These are phyloP conservation scores for Pseudoscleropodium purum DNA, from an alignment of 225 moss, liverwort and hornwort species.

Conservation along the genomic window DNA sequence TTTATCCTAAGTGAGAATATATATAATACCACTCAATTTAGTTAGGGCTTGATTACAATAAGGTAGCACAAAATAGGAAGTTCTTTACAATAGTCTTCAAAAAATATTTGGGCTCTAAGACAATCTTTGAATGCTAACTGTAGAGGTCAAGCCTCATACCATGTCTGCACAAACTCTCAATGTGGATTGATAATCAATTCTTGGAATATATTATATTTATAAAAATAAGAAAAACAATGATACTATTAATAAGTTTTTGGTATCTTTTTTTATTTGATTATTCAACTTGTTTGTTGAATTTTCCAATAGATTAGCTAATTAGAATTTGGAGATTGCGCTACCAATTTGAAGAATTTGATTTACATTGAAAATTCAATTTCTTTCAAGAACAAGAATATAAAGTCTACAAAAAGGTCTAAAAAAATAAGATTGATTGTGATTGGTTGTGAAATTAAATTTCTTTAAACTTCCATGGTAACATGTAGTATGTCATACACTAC, in stretches of 20 bases:
- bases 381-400: not conserved
- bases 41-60: not conserved
- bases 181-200: not conserved
- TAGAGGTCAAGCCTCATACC: not conserved
- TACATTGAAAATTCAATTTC: not conserved
- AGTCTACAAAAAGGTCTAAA: not conserved
- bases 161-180: not conserved
- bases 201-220: not conserved
- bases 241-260: not conserved
- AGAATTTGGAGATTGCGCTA: not conserved
- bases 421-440: no score
- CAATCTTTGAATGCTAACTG: not conserved
- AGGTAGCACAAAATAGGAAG: not conserved
- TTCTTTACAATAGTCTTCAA: not conserved
- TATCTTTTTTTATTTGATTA: not conserved
- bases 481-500: no score
- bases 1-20: fast-evolving
- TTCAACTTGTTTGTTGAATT: not conserved
- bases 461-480: no score
- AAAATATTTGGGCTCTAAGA: not conserved
- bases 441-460: no score
- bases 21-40: not conserved
- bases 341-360: not conserved
- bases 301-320: not conserved
- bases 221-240: not conserved